These are phyloP conservation scores for Pythium biforme DNA, from an alignment of 352 stramenopile species.

Conservation along the genomic window DNA sequence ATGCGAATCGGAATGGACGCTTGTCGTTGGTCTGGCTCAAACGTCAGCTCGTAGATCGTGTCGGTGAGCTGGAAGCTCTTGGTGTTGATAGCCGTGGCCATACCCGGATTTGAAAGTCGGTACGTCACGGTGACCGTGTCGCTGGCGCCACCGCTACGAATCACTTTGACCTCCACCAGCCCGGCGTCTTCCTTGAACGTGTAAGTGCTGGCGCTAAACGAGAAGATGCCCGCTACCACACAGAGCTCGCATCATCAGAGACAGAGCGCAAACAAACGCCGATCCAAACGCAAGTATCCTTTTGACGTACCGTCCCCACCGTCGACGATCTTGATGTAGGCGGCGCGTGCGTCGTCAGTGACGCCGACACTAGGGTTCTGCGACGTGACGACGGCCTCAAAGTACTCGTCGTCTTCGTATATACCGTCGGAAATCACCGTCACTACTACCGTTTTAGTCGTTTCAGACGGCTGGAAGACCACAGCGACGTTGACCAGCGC, in stretches of 20 bases:
- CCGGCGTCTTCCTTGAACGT: slow-evolving; percentile 48
- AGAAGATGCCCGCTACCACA: slow-evolving; percentile 50
- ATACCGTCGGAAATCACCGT: slow-evolving; percentile 45
- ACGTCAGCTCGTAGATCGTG: slow-evolving; percentile 40
- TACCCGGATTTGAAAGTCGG: slow-evolving; percentile 37
- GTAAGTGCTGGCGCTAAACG: slow-evolving; percentile 52
- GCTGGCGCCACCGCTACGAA: slow-evolving; percentile 42
- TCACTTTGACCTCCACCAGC: slow-evolving; percentile 45
- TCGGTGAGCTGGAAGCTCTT: slow-evolving; percentile 59
- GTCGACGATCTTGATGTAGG: slow-evolving; percentile 41
- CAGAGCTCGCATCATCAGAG: no score
- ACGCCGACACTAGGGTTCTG: slow-evolving; percentile 29
- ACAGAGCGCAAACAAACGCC: not conserved
- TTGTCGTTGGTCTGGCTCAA: slow-evolving; percentile 47
- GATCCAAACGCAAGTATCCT: not conserved
- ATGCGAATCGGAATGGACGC: slow-evolving; percentile 46
- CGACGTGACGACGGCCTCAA: slow-evolving; percentile 36
- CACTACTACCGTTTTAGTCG: slow-evolving; percentile 29
- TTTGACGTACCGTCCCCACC: slow-evolving; percentile 37
- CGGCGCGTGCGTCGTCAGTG: slow-evolving; percentile 11
- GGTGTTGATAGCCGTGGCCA: slow-evolving; percentile 54
- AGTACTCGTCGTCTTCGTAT: slow-evolving; percentile 47
- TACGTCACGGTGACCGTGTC: slow-evolving; percentile 44
- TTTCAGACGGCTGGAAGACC: slow-evolving; percentile 33
- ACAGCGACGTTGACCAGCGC: slow-evolving; percentile 26